Evolutionary conservation across 257 asterid species (phyloP), one percentile per base, ranked within the genome.

Genomic region (Galeopsis tetrahit): DNA sequence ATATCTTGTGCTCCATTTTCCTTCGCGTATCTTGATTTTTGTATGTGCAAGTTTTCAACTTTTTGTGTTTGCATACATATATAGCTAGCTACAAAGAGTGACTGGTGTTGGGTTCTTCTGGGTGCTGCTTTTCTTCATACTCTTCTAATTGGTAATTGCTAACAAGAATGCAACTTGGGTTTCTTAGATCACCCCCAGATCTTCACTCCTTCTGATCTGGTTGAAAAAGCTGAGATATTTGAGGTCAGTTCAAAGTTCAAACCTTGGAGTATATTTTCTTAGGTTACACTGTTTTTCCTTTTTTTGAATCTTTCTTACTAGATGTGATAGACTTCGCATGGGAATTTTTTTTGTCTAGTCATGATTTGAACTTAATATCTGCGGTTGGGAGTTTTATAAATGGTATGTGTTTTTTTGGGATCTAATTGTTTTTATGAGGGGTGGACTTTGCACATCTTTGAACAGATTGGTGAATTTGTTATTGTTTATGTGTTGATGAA

Each of bases 161-260:
- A 73, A 61, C 60, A 78, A 66, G 73, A 78, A 77, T 85, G 82
- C 55, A 69, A 15, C 38, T 77, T 78, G 84, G 83, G 80, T 82
- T 82, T 75, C 69, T 15, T 66, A 75, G 91, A 87, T 90, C 88
- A 86, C 76, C 77, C 77, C 79, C 90, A 88, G 95, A 90, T 90
- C 90, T 82, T 84, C 82, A 39, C 64, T 74, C 72, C 49, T 74
- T 62, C 68, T 78, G 82, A 83, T 82, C 89, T 79, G 77, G 78
- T 73, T 69, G 72, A 71, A 73, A 44, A 67, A 34, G 51, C 75
- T 49, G 68, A 44, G 53, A 67, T 76, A 64, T 65, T 62, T 31
- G 32, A 74, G 88, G 87, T 83, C 80, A 81, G 79, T 72, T 71
- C 70, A 40, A 68, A 81, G 79, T 72, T 71, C 70, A 40, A 68